phyloP scores from a whole-genome alignment of 2,329 filamentous ascomycete genomes.

The Emericellopsis cladophorae region DNA sequence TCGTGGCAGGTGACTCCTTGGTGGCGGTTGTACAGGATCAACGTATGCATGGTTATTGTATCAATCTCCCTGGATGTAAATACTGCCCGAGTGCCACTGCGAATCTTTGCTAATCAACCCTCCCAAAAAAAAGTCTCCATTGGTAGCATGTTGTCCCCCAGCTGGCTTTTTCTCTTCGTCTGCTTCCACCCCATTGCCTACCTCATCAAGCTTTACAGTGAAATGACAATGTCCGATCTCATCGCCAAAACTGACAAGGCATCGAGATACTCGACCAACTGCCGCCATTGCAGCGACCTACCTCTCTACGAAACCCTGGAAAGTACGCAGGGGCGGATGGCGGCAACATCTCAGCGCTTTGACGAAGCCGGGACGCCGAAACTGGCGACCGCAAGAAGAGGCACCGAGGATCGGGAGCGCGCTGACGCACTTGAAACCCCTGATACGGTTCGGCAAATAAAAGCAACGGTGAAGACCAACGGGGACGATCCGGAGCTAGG shows the following conservation, averaged over 20 bases:
- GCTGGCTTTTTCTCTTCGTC: constrained; percentile 12
- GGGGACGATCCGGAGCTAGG: no score
- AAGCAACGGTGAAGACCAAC: no score
- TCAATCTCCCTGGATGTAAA: constrained; percentile 12
- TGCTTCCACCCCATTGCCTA: constrained; percentile 32
- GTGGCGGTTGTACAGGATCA: constrained; percentile 21
- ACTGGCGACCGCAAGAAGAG: no score
- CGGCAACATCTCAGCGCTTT: no score
- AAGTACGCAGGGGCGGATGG: no score
- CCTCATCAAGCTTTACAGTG: constrained; percentile 34
- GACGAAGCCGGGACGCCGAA: no score
- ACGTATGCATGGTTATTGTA: constrained; percentile 10
- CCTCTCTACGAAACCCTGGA: no score
- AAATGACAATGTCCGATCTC: constrained; percentile 36
- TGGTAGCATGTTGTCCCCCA: constrained; percentile 14
- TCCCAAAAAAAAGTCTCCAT: constrained; percentile 5
- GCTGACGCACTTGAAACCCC: no score
- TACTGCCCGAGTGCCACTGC: not conserved
- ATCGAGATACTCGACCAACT: not conserved
- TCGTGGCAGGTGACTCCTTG: no score
- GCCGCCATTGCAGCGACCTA: not conserved
- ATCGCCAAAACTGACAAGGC: constrained; percentile 14
- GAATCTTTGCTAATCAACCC: not conserved
- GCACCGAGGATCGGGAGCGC: no score
- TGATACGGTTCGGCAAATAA: no score